These are phyloP conservation scores for Aspergillus pseudotamarii DNA, from an alignment of 2,329 filamentous ascomycete genomes.

Conservation along the genomic window DNA sequence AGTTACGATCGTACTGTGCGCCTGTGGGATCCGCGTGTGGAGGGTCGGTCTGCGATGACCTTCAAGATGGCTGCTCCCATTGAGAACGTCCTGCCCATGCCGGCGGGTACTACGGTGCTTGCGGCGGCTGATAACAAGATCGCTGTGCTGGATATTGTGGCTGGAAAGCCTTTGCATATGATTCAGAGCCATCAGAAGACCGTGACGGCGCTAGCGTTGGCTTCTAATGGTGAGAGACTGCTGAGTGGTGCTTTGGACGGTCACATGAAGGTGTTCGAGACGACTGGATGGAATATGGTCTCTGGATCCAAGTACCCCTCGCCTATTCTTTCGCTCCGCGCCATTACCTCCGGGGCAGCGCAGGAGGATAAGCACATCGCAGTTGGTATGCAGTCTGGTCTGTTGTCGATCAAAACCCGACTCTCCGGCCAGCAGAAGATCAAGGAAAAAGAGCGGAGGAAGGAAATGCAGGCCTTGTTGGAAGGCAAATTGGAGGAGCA, in stretches of 20 bases:
- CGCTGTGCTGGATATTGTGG: constrained; percentile 88
- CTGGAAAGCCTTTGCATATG: constrained; percentile 81
- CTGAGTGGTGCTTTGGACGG: constrained; percentile 90
- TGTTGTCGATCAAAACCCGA: constrained; percentile 89
- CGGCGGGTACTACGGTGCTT: constrained; percentile 82
- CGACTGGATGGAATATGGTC: constrained; percentile 93
- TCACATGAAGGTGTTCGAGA: constrained; percentile 96
- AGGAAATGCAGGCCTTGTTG: constrained; percentile 81
- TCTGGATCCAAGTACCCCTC: constrained; percentile 90
- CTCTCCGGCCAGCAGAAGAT: constrained; percentile 79
- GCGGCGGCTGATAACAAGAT: constrained; percentile 84
- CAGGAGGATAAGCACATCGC: constrained; percentile 88
- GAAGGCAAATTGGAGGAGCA: constrained; percentile 77
- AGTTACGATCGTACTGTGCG: constrained; percentile 94
- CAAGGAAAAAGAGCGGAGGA: constrained; percentile 73
- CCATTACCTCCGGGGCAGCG: constrained; percentile 69
- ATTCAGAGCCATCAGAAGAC: constrained; percentile 98
- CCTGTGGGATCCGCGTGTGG: constrained; percentile 85
- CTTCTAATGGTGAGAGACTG: constrained; percentile 77
- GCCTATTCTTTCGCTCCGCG: constrained; percentile 80
- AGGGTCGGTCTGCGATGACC: constrained; percentile 74
- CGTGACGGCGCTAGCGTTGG: constrained; percentile 82
- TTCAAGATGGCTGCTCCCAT: constrained; percentile 93
- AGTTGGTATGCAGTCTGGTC: constrained; percentile 90
- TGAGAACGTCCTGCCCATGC: constrained; percentile 84